A percentile compares a stretch with the other conserved stretches of the same genome.
Conservation (phyloP, 495 filamentous ascomycete genomes). For the Hyaloscypha finlandica region DNA sequence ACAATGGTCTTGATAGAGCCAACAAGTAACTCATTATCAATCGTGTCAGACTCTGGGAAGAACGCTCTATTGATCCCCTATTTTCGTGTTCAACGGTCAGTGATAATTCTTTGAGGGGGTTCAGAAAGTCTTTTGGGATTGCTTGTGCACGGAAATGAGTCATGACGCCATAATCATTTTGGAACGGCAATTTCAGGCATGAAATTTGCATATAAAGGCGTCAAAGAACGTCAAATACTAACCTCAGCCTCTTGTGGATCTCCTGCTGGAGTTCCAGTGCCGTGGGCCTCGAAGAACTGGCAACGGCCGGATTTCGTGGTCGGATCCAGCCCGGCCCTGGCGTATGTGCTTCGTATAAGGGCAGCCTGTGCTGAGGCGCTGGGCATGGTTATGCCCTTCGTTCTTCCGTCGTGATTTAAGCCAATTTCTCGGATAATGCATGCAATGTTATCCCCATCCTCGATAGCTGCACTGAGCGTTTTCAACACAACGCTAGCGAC, state of each 20-base stretch:
- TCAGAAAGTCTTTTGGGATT: too few species aligned
- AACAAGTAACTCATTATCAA: constrained; percentile 36
- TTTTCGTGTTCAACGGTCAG: too few species aligned
- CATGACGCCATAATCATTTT: too few species aligned
- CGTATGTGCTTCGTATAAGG: constrained; percentile 55
- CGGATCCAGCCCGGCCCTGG: constrained; percentile 36
- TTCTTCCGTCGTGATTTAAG: constrained; percentile 61
- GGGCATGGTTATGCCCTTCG: constrained; percentile 58
- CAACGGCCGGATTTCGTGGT: not conserved
- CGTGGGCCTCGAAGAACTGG: constrained; percentile 25
- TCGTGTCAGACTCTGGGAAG: too few species aligned
- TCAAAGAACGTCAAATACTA: too few species aligned
- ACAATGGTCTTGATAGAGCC: constrained; percentile 53
- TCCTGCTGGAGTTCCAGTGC: constrained; percentile 5
- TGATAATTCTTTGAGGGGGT: too few species aligned
- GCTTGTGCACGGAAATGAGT: too few species aligned
- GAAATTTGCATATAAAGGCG: too few species aligned
- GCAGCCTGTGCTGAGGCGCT: constrained; percentile 55
- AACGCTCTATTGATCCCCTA: too few species aligned
- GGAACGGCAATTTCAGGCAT: too few species aligned
- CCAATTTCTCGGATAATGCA: constrained; percentile 56
- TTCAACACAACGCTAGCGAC: constrained; percentile 62
- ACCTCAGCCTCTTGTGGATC: not conserved
- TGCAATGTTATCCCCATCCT: constrained; percentile 57
- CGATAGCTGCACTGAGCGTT: constrained; percentile 53